Evolutionary conservation across 169 alveolate genomes (phyloP), one percentile per base, ranked within the genome.

Genomic region (Plasmodium billcollinsi): DNA sequence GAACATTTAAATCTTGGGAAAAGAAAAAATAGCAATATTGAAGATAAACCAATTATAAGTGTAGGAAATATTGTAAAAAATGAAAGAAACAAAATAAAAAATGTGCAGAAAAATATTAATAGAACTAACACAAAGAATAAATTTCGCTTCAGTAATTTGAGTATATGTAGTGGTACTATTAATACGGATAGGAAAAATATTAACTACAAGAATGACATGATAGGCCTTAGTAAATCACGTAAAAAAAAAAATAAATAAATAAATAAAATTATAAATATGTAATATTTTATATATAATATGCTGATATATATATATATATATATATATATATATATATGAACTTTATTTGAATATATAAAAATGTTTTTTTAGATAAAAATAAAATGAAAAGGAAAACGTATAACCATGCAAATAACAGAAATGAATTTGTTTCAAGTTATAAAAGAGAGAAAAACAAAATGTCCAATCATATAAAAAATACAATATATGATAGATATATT

Each of bases 401-500:
- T 61, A 83, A 70, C 52, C 65, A 83, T n/a, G 65, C 52, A 14
- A 70, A 39, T 21, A 59, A 15, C 39, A 56, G 61, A 26, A 33
- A 18, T 49, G 86, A 43, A 11, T 83, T 69, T 65, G 49, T 59
- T 29, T 67, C 86, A 47, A 83, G 91, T 12, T 83, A 69, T 73
- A 67, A 83, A 61, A 58, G 74, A 29, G 85, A 43, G 20, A 71
- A 70, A 70, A 54, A 70, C 5, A 83, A 83, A n/a, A 74, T 58
- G 20, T 43, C 91, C 2, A 83, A 14, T 83, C 61, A 26, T 69
- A 12, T 83, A 49, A 83, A 83, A 15, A 83, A 70, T 49, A 83
- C 91, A 15, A 83, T 83, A 33, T 83, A 83, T 59, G 91, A 83
- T 20, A 67, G 91, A 58, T 83, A 83, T 39, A 70, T 83, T 45